Percentiles rank a stretch among this genome's conserved stretches.
phyloP scores from a whole-genome alignment of 2,329 filamentous ascomycete genomes.

The Colletotrichum magnum region DNA sequence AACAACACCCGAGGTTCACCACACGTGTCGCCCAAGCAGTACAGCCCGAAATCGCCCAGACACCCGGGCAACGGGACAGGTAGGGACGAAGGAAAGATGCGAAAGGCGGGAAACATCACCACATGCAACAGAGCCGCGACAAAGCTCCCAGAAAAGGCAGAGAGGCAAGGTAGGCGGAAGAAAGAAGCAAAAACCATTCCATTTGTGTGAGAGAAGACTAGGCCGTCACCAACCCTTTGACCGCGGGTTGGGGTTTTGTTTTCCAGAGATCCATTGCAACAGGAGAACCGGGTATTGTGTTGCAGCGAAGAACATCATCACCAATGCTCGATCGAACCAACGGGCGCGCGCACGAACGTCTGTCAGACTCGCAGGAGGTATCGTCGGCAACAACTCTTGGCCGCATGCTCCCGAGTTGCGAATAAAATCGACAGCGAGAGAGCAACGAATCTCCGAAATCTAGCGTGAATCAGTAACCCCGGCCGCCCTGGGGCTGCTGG shows the following conservation, averaged over 20 bases:
- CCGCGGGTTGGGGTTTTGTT: conserved; percentile 39
- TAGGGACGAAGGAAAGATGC: not conserved
- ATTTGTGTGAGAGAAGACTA: conserved; percentile 38
- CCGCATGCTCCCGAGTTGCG: conserved; percentile 33
- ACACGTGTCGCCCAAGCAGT: not conserved
- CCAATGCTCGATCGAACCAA: conserved; percentile 44
- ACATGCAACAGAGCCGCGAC: conserved; percentile 13
- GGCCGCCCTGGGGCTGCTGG: conserved; percentile 51
- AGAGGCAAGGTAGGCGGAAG: conserved; percentile 35
- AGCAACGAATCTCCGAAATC: conserved; percentile 42
- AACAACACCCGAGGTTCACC: conserved; percentile 6
- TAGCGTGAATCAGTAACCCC: conserved; percentile 57
- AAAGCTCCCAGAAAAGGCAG: not conserved
- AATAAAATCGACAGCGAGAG: conserved; percentile 35
- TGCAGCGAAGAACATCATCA: conserved; percentile 43
- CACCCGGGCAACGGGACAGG: not conserved
- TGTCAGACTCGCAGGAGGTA: conserved; percentile 41
- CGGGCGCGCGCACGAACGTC: conserved; percentile 41
- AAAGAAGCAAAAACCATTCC: conserved; percentile 41
- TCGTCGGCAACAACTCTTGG: conserved; percentile 38
- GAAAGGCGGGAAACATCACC: conserved; percentile 12
- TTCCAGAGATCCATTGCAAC: conserved; percentile 43
- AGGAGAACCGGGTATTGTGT: conserved; percentile 43
- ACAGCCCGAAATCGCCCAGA: not conserved
- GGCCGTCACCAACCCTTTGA: conserved; percentile 40